Conservation (phyloP, 2,329 filamentous ascomycete species). For the Zymoseptoria pseudotritici region DNA sequence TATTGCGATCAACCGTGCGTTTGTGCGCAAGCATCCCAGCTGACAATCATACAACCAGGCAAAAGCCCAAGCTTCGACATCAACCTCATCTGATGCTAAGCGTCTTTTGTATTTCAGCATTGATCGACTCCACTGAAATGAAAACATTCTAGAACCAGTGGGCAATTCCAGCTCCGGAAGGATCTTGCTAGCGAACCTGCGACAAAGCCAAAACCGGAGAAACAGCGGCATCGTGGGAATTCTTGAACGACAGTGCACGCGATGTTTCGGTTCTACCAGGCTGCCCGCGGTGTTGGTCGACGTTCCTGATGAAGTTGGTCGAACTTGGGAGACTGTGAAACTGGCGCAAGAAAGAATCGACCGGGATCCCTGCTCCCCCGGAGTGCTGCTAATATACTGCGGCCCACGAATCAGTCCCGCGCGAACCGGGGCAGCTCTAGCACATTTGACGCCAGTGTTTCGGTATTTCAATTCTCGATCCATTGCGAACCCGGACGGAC, state of each 20-base stretch:
- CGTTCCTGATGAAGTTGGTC: background rate
- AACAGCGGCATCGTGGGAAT: background rate
- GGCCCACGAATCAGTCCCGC: background rate
- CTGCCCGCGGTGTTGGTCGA: background rate
- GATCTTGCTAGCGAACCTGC: background rate
- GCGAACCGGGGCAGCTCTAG: background rate
- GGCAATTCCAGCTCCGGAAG: background rate
- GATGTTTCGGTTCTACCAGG: background rate
- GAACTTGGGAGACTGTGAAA: background rate
- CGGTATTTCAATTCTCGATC: background rate
- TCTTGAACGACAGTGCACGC: background rate
- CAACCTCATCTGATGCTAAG: background rate
- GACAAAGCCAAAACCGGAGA: background rate
- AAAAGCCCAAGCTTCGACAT: background rate
- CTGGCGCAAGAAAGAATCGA: background rate
- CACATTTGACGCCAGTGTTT: background rate
- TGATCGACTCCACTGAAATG: background rate
- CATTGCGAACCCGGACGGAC: background rate
- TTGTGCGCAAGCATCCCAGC: background rate
- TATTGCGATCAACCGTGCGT: background rate
- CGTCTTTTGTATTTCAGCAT: background rate
- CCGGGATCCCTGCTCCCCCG: background rate
- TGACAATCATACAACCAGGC: background rate
- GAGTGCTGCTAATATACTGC: background rate
- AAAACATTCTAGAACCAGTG: background rate